Evolutionary conservation across 805 yeast species (phyloP), one percentile per base, ranked within the genome.

Genomic region (Spathaspora passalidarum): DNA sequence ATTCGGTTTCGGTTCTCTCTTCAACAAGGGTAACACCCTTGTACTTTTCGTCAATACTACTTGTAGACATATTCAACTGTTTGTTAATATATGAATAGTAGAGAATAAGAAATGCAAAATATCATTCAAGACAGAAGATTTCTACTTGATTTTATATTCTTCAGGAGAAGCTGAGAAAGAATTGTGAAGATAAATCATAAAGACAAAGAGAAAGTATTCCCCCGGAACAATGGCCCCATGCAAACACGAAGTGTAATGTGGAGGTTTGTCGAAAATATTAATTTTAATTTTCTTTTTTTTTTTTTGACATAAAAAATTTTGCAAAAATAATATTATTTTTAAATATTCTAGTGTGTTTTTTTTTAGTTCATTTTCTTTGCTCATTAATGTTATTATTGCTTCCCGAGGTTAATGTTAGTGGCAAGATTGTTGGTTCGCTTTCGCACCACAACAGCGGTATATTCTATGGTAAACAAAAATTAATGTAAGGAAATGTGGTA

Each of bases 1-100:
- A 29, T 3, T 29, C 34, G 14, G 37, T 38, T 19, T 46, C 22
- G 17, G 22, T 18, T 11, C 10, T 10, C 26, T 39, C 22, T 29
- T 29, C 17, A 29, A 29, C 34, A 13, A 29, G 10, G 14, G 34
- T 17, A 13, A 17, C 17, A 9, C 34, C 34, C 7, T 34, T 16
- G 21, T 18, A 34, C 8, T 34, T 34, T 18, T 25, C 32, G 32
- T 39, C 22, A 17, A 39, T 11, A 39, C 42, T 39, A 39, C 16
- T 20, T 2, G 42, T 11, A 9, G 42, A 25, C 42, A 39, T 39
- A n/a, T 8, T 39, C 25, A 25, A 29, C 34, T 29, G 29, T 29
- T 6, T 13, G 16, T 29, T 29, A 29, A 29, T 29, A n/a, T 22
- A 7, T 29, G 34, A 29, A 29, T 29, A 13, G 34, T 13, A 13